phyloP scores from a whole-genome alignment of 768 basidiomycete species.

The Mycena filopes region DNA sequence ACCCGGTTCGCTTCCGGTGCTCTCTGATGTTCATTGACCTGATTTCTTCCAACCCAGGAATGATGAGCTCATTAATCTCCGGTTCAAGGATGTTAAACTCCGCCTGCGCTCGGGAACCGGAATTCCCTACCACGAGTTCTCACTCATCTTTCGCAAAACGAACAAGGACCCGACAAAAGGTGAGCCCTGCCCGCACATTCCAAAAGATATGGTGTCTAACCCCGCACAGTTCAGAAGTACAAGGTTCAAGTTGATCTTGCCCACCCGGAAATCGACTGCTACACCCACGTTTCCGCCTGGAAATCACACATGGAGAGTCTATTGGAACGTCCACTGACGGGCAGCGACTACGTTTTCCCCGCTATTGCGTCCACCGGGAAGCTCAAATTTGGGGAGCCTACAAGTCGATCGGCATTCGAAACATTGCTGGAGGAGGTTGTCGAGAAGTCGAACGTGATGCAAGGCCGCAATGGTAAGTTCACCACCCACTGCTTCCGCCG shows the following conservation, averaged over 20 bases:
- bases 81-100: slow-evolving; percentile 22
- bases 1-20: slow-evolving; percentile 28
- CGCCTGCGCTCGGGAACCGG: slow-evolving; percentile 7
- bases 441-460: slow-evolving; percentile 30
- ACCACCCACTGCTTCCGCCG: slow-evolving; percentile 41
- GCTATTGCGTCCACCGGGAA: slow-evolving; percentile 35
- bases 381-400: slow-evolving; percentile 37
- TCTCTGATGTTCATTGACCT: no score
- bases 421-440: slow-evolving; percentile 35
- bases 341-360: slow-evolving; percentile 37
- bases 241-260: slow-evolving; percentile 20
- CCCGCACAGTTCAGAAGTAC: slow-evolving; percentile 32
- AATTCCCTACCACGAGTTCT: slow-evolving; percentile 27
- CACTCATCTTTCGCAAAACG: slow-evolving; percentile 36
- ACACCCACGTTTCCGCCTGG: slow-evolving; percentile 29
- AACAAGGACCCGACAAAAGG: slow-evolving; percentile 37
- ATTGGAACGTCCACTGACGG: slow-evolving; percentile 24
- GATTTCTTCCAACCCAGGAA: no score
- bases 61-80: slow-evolving; percentile 33
- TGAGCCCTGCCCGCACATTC: no score
- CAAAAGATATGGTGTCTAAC: no score
- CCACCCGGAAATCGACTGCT: slow-evolving; percentile 37
- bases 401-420: slow-evolving; percentile 37
- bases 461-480: slow-evolving; percentile 31
- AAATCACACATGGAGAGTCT: slow-evolving; percentile 22